These are phyloP conservation scores for Brasenia schreberi DNA, from an alignment of 164 flowering plant genomes.

Conservation along the genomic window DNA sequence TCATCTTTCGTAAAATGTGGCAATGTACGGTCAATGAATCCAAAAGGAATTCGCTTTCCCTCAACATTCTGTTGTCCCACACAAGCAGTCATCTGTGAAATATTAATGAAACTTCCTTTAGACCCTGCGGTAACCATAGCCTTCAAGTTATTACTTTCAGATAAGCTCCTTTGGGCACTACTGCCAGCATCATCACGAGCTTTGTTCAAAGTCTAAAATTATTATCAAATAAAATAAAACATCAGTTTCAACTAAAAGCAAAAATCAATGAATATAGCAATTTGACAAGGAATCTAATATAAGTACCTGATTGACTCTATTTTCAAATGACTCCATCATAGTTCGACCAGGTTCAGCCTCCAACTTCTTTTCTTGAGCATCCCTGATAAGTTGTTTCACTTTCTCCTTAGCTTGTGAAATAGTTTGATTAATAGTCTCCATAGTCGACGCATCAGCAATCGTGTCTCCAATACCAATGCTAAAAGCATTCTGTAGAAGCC, in stretches of 20 bases:
- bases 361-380: constrained; percentile 52
- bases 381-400: constrained; percentile 74
- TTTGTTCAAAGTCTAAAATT: constrained; percentile 69
- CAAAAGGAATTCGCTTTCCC: constrained; percentile 95
- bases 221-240: neutral
- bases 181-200: constrained; percentile 99
- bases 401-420: constrained; percentile 76
- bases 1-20: constrained; percentile 98
- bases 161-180: constrained; percentile 94
- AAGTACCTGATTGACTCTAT: constrained; percentile 82
- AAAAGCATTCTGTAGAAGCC: constrained; percentile 92
- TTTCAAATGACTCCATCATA: constrained; percentile 97
- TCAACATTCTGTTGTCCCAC: constrained; percentile 99
- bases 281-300: neutral
- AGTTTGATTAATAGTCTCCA: constrained; percentile 90
- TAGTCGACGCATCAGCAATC: constrained; percentile 91
- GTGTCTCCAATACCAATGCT: constrained; percentile 99
- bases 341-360: constrained; percentile 98
- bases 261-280: no score
- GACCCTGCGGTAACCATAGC: constrained; percentile 99
- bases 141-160: constrained; percentile 95
- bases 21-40: constrained; percentile 74
- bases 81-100: constrained; percentile 99
- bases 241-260: neutral
- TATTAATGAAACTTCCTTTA: constrained; percentile 97